Percentiles rank a stretch among this genome's conserved stretches.
Conservation (phyloP, 306 rosid genomes). For the Oxytropis ochrocephala region DNA sequence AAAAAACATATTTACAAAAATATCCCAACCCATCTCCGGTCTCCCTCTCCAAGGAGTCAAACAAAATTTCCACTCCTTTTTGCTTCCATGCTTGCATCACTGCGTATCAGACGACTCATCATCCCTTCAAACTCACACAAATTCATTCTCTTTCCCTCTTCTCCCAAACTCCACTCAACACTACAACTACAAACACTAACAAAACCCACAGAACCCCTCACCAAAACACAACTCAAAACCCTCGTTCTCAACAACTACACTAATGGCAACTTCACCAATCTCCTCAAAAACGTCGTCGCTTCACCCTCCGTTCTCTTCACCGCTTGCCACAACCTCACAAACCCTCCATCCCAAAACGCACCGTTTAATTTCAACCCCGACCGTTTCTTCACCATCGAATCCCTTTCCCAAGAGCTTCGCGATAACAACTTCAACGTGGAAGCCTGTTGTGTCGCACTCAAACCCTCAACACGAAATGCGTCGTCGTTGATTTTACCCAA, state of each 20-base stretch:
- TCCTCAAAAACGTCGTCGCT: constrained; percentile 62
- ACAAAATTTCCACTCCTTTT: background rate
- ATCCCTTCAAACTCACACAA: constrained; percentile 6
- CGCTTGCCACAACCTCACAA: constrained; percentile 53
- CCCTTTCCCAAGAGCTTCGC: constrained; percentile 39
- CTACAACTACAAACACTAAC: background rate
- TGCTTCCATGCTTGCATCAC: constrained; percentile 14
- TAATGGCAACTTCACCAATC: constrained; percentile 53
- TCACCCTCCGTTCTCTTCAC: constrained; percentile 64
- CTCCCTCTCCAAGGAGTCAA: background rate
- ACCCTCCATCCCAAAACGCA: background rate
- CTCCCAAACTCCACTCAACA: constrained; percentile 16
- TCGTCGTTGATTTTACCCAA: constrained; percentile 57
- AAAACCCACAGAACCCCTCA: constrained; percentile 36
- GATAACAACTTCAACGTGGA: constrained; percentile 51
- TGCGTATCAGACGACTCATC: constrained; percentile 24
- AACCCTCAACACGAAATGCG: constrained; percentile 18
- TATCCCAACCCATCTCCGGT: no score
- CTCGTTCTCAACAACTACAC: constrained; percentile 49
- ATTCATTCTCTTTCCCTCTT: background rate
- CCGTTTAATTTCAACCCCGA: background rate
- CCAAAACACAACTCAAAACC: constrained; percentile 50
- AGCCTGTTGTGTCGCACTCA: constrained; percentile 39
- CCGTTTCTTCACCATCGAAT: constrained; percentile 39
- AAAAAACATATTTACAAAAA: no score